These are phyloP conservation scores for Xylaria sp. DNA, from an alignment of 495 filamentous ascomycete genomes.

Conservation along the genomic window DNA sequence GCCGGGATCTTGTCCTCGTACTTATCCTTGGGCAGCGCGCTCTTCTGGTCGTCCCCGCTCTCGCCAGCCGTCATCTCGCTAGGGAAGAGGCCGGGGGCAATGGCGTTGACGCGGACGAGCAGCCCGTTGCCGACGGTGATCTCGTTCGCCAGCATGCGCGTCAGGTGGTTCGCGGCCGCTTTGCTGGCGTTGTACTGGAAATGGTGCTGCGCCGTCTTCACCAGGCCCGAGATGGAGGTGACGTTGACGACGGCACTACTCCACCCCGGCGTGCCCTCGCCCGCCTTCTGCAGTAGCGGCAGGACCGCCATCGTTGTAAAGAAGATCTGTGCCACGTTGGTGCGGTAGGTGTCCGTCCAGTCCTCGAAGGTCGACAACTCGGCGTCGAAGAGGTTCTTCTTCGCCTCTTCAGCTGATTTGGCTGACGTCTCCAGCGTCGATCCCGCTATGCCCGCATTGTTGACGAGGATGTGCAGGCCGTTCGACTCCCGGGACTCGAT, in stretches of 20 bases:
- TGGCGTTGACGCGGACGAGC: constrained; percentile 74
- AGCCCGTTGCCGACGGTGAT: constrained; percentile 70
- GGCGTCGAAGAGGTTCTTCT: constrained; percentile 66
- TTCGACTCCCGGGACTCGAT: constrained; percentile 62
- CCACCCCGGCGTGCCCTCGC: constrained; percentile 59
- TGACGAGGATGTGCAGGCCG: constrained; percentile 76
- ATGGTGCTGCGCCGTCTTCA: constrained; percentile 73
- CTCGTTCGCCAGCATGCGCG: constrained; percentile 72
- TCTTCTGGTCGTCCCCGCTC: constrained; percentile 67
- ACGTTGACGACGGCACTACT: constrained; percentile 76
- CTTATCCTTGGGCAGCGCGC: constrained; percentile 64
- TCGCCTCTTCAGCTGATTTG: constrained; percentile 55
- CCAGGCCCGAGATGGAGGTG: constrained; percentile 75
- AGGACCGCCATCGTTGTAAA: constrained; percentile 77
- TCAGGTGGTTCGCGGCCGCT: constrained; percentile 77
- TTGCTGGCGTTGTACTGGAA: constrained; percentile 80
- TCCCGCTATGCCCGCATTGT: constrained; percentile 69
- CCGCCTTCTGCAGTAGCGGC: constrained; percentile 67
- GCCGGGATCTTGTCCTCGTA: constrained; percentile 66
- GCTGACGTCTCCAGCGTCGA: constrained; percentile 62
- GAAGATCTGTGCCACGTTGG: constrained; percentile 83
- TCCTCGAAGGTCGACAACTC: constrained; percentile 73
- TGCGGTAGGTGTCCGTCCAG: constrained; percentile 76
- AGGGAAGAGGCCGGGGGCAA: constrained; percentile 78
- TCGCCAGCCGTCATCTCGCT: constrained; percentile 70